These are phyloP conservation scores for Pyronema domesticum DNA, from an alignment of 495 filamentous ascomycete genomes.

Conservation along the genomic window DNA sequence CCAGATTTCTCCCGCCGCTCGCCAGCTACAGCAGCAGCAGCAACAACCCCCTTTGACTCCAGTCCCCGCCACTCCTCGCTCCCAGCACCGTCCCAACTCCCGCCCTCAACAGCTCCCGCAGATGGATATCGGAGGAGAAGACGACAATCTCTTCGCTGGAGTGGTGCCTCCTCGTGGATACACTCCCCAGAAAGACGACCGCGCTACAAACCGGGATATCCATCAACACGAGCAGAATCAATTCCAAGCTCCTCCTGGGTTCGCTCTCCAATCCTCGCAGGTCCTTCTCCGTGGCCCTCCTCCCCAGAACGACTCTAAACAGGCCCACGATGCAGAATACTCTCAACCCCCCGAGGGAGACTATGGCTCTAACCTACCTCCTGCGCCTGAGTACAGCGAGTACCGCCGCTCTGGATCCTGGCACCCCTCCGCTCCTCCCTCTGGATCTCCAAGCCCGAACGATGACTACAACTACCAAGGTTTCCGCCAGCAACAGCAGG, in stretches of 20 bases:
- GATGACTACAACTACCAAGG: background rate
- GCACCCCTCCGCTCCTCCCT: background rate
- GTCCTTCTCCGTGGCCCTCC: slow-evolving; percentile 19
- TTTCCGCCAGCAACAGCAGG: too few relatives aligned
- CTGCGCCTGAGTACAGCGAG: background rate
- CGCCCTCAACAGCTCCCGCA: slow-evolving; percentile 14
- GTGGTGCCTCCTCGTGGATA: slow-evolving; percentile 2
- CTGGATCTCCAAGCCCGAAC: background rate
- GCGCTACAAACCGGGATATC: too few relatives aligned
- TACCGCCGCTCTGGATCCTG: background rate
- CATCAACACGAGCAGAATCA: slow-evolving; percentile 12
- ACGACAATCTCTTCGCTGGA: slow-evolving; percentile 15
- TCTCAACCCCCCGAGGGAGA: slow-evolving; percentile 7
- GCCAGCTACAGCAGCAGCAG: slow-evolving; percentile 20
- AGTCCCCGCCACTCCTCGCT: slow-evolving; percentile 19
- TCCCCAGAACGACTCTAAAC: slow-evolving; percentile 14
- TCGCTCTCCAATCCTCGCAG: slow-evolving; percentile 20
- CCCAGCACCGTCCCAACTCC: slow-evolving; percentile 20
- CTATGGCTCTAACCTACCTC: background rate
- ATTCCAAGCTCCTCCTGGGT: slow-evolving; percentile 20
- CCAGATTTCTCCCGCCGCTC: slow-evolving; percentile 20
- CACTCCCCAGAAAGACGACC: background rate
- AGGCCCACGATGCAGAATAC: slow-evolving; percentile 18
- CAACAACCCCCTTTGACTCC: slow-evolving; percentile 11
- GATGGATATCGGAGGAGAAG: slow-evolving; percentile 4